Conservation (phyloP, 768 basidiomycete genomes). For the Tulasnella sp. region DNA sequence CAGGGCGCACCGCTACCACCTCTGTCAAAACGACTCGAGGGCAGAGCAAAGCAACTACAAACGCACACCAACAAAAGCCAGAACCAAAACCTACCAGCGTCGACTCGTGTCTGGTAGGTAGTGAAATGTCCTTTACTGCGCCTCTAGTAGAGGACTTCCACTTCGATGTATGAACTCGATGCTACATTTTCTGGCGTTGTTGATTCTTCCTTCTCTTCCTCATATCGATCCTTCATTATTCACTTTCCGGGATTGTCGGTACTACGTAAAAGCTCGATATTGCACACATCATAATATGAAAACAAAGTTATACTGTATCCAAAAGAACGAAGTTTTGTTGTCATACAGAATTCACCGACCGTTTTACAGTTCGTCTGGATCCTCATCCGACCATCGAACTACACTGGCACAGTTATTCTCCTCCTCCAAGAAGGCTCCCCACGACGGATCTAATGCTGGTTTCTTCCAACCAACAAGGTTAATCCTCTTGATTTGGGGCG, state of each 20-base stretch:
- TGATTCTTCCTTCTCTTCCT: neutral
- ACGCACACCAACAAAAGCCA: neutral
- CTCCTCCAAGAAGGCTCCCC: conserved; percentile 33
- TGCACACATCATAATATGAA: neutral
- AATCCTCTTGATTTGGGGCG: conserved; percentile 24
- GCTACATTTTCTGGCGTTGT: neutral
- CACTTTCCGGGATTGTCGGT: neutral
- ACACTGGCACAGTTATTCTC: conserved; percentile 3
- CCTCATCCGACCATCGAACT: conserved; percentile 8
- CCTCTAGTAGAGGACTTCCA: neutral
- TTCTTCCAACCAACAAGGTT: conserved; percentile 34
- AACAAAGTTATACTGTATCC: neutral
- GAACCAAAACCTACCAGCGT: neutral
- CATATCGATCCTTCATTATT: neutral
- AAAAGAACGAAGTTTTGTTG: neutral
- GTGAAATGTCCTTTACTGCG: neutral
- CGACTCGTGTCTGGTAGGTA: neutral
- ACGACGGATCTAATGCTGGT: conserved; percentile 13
- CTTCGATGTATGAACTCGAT: neutral
- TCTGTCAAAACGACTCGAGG: neutral
- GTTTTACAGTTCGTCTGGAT: neutral
- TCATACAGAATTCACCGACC: neutral
- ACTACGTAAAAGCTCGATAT: neutral
- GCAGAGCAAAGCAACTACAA: neutral
- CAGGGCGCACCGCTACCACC: neutral